Percentiles rank a stretch among this genome's conserved stretches.
These are phyloP conservation scores for Coleophoma cylindrospora DNA, from an alignment of 2,329 filamentous ascomycete genomes.

Conservation along the genomic window DNA sequence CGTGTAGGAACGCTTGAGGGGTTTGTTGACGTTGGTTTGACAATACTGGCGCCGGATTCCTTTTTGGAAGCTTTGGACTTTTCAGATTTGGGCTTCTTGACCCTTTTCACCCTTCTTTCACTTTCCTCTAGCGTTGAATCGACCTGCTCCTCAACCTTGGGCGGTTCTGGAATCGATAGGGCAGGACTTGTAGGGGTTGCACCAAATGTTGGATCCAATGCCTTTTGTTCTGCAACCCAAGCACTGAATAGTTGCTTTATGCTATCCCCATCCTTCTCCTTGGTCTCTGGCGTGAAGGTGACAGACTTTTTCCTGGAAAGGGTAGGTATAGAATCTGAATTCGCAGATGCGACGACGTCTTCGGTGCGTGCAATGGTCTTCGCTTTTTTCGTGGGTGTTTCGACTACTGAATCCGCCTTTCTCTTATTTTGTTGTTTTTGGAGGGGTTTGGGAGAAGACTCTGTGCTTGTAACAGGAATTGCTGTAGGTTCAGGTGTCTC, in stretches of 20 bases:
- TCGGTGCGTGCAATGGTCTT: constrained; percentile 13
- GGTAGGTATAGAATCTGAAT: constrained; percentile 19
- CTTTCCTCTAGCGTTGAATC: constrained; percentile 22
- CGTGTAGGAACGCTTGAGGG: constrained; percentile 26
- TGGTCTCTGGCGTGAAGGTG: constrained; percentile 59
- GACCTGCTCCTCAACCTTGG: constrained; percentile 21
- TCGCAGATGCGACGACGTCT: constrained; percentile 5
- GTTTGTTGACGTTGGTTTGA: constrained; percentile 9
- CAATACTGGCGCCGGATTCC: background rate
- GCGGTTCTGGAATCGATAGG: constrained; percentile 20
- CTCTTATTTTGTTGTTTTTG: constrained; percentile 21
- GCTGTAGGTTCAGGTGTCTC: constrained; percentile 13
- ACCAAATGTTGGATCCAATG: constrained; percentile 20
- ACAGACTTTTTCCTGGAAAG: constrained; percentile 48
- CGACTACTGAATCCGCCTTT: constrained; percentile 10
- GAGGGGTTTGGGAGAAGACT: constrained; percentile 9
- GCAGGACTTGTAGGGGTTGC: constrained; percentile 11
- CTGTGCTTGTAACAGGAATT: constrained; percentile 1
- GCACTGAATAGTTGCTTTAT: constrained; percentile 44
- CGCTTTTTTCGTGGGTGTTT: constrained; percentile 19
- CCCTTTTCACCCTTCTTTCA: constrained; percentile 21
- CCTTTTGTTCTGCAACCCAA: constrained; percentile 36
- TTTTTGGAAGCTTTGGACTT: constrained; percentile 8
- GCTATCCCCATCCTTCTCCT: constrained; percentile 50
- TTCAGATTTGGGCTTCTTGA: constrained; percentile 14